These are phyloP conservation scores for Dispira simplex DNA, from an alignment of 192 early-diverging fungal genomes.

Conservation along the genomic window DNA sequence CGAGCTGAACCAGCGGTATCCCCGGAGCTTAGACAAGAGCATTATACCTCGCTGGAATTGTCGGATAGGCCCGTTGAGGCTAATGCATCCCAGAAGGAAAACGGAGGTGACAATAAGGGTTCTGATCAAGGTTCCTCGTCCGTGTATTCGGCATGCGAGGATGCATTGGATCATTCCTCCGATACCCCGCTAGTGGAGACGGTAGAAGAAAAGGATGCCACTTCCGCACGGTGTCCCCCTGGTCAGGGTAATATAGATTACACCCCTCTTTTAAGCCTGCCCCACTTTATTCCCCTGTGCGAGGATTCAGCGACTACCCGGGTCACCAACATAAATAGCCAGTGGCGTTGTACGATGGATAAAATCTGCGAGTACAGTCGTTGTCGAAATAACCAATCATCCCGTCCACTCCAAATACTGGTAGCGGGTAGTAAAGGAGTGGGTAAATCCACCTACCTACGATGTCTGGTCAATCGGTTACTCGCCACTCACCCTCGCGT, in stretches of 20 bases:
- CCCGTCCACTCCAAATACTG: not conserved
- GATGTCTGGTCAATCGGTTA: slow-evolving; percentile 59
- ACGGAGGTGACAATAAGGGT: no score
- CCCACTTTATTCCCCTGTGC: not conserved
- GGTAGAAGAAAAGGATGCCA: no score
- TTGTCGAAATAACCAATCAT: not conserved
- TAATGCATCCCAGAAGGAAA: no score
- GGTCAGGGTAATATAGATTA: not conserved
- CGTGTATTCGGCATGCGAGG: no score
- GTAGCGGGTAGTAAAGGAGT: not conserved
- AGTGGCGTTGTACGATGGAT: not conserved
- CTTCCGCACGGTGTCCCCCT: not conserved
- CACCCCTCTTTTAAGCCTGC: not conserved
- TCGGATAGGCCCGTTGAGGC: no score
- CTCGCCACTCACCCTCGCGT: slow-evolving; percentile 44
- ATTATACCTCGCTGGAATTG: no score
- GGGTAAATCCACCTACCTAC: slow-evolving; percentile 85
- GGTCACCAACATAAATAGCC: not conserved
- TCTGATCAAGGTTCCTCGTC: no score
- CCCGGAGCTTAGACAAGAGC: no score
- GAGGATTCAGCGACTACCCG: not conserved
- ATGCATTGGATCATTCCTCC: no score
- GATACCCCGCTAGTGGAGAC: no score
- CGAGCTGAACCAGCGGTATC: no score
- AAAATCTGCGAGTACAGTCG: no score